phyloP scores from a whole-genome alignment of 2,329 filamentous ascomycete genomes.

The Fusarium hostae region DNA sequence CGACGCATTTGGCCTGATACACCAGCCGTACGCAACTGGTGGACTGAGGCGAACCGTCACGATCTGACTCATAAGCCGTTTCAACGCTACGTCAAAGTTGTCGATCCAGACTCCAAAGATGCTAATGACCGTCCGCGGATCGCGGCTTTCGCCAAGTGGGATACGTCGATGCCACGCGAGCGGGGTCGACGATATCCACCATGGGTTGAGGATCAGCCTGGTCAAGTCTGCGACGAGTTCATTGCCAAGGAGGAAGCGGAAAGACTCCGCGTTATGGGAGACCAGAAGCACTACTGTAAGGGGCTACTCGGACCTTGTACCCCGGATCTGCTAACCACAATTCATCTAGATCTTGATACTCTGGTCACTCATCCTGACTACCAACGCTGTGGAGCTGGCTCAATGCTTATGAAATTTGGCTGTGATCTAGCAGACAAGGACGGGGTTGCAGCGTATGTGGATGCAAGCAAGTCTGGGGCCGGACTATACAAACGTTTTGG shows the following conservation, averaged over 20 bases:
- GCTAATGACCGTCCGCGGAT: conserved; percentile 12
- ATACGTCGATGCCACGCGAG: conserved; percentile 15
- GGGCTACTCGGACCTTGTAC: too few species aligned
- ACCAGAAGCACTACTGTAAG: conserved; percentile 31
- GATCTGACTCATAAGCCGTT: conserved; percentile 30
- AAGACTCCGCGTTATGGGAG: conserved; percentile 30
- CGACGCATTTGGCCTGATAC: conserved; percentile 33
- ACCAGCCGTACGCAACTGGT: conserved; percentile 29
- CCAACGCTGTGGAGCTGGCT: conserved; percentile 40
- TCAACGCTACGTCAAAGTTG: conserved; percentile 33
- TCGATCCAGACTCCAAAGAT: conserved; percentile 24
- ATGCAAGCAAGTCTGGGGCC: conserved; percentile 34
- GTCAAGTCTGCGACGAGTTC: conserved; percentile 25
- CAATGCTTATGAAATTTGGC: conserved; percentile 41
- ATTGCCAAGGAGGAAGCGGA: conserved; percentile 26
- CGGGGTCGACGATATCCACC: conserved; percentile 33
- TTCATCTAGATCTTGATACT: conserved; percentile 39
- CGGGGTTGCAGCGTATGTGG: conserved; percentile 38
- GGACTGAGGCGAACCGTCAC: conserved; percentile 26
- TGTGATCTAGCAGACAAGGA: conserved; percentile 39
- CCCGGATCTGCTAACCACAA: background rate
- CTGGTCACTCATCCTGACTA: conserved; percentile 43
- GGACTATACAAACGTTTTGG: conserved; percentile 26
- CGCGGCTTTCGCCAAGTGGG: conserved; percentile 37
- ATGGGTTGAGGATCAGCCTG: conserved; percentile 28